Percentiles rank a stretch among this genome's conserved stretches.
phyloP scores from a whole-genome alignment of 306 rosid genomes.

The Rosa lucieae region DNA sequence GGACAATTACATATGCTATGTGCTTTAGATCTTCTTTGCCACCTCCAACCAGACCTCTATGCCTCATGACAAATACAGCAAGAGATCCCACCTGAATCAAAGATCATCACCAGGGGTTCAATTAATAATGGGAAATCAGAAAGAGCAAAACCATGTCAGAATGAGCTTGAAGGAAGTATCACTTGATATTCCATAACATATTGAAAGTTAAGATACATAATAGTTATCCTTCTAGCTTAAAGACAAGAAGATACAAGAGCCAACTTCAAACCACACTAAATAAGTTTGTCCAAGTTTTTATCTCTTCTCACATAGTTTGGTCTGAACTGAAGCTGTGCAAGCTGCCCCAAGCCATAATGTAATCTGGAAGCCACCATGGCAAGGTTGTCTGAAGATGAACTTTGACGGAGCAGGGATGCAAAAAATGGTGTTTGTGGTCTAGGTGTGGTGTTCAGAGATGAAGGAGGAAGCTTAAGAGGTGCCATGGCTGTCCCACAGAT shows the following conservation, averaged over 20 bases:
- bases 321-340: no score
- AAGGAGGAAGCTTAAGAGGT: no score
- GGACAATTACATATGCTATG: conserved; percentile 49
- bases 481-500: no score
- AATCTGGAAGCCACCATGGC: no score
- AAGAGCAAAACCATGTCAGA: conserved; percentile 16
- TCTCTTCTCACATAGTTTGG: no score
- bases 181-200: neutral
- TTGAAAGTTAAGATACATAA: neutral
- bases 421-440: no score
- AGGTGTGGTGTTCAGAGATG: no score
- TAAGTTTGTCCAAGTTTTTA: neutral
- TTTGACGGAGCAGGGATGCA: no score
- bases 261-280: neutral
- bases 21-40: conserved; percentile 68
- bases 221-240: neutral
- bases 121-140: conserved; percentile 11
- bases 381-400: no score
- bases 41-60: conserved; percentile 68
- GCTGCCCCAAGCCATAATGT: no score
- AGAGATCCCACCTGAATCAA: conserved; percentile 78
- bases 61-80: conserved; percentile 76
- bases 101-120: conserved; percentile 2
- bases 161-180: neutral
- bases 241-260: neutral